phyloP scores from a whole-genome alignment of 2,329 filamentous ascomycete genomes.

The Curvularia sp. region DNA sequence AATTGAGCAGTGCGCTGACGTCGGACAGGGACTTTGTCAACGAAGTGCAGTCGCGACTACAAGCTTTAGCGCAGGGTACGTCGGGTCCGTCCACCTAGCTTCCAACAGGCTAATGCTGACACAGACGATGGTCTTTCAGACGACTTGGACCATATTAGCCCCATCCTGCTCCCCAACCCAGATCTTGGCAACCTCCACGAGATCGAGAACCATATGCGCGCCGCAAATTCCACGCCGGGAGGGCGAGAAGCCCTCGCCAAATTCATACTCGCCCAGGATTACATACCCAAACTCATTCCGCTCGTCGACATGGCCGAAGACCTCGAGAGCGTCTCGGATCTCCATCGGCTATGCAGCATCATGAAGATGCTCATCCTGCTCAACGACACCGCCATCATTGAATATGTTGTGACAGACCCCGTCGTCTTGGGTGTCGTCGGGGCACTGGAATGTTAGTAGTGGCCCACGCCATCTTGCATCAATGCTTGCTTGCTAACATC shows the following conservation, averaged over 20 bases:
- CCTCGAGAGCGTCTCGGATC: slow-evolving; percentile 81
- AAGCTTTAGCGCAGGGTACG: slow-evolving; percentile 69
- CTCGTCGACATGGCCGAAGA: slow-evolving; percentile 90
- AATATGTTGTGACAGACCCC: slow-evolving; percentile 88
- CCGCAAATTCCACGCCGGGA: slow-evolving; percentile 73
- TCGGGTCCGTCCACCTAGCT: slow-evolving; percentile 1
- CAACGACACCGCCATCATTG: slow-evolving; percentile 94
- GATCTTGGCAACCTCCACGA: slow-evolving; percentile 84
- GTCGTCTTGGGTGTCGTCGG: slow-evolving; percentile 92
- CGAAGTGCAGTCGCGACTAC: slow-evolving; percentile 78
- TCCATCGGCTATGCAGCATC: slow-evolving; percentile 94
- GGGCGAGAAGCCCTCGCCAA: slow-evolving; percentile 89
- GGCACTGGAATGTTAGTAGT: slow-evolving; percentile 77
- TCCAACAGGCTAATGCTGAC: slow-evolving; percentile 26
- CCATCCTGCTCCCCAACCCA: slow-evolving; percentile 77
- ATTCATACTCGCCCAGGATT: slow-evolving; percentile 83
- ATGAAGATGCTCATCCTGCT: slow-evolving; percentile 96
- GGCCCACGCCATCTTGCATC: background rate
- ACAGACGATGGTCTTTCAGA: slow-evolving; percentile 87
- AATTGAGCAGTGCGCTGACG: slow-evolving; percentile 24
- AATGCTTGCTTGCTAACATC: slow-evolving; percentile 40
- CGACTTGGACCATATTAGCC: slow-evolving; percentile 75
- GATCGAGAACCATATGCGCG: slow-evolving; percentile 83
- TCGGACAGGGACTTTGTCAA: slow-evolving; percentile 85
- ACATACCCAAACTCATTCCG: slow-evolving; percentile 85